Base-by-base conservation (phyloP, 768 basidiomycete species). In the Pleurotus citrinopileatus region DNA sequence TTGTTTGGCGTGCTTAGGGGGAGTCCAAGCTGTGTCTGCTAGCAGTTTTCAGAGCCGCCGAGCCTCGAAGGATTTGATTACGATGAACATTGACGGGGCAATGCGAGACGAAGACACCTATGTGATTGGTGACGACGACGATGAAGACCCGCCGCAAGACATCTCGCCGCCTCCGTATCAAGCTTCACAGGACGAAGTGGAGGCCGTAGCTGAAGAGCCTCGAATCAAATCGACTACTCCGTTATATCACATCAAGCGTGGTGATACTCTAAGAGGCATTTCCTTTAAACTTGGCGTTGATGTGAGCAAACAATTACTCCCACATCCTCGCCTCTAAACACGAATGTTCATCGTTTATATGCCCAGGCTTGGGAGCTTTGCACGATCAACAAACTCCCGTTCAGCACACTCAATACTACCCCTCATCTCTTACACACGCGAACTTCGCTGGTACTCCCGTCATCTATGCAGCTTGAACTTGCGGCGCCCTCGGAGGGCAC, bases 361-460 rank as follows among this genome's bases (percentile, higher is more conserved):
- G n/a, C n/a, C n/a, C 50, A 82, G 87, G 82, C 77, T 37, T 77
- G 78, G 26, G 72, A 78, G 32, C 71, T 91, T 3, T 89, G 87
- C 63, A 79, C 70, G 17, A 68, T 88, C 12, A 91, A 91, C 62
- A 78, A 76, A 40, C 76, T 91, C 10, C 84, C 88, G 0, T 67
- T 73, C 4, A 86, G 78, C 61, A 83, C 86, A 2, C 68, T 91
- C 17, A 79, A 72, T 54, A 89, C 84, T 0, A 89, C 83, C 0
- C 89, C 89, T 4, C 86, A 90, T 61, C 70, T 91, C 6, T 71
- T 91, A 13, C 87, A 89, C 65, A 89, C 88, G 1, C 81, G 87
- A 4, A 70, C 73, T 1, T 79, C 71, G 56, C 66, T 91, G 54
- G 63, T 72, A 13, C 71, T 89, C 8, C 86, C 86, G 1, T 69